Conservation (phyloP, 805 yeast genomes). For the Wickerhamomyces strasburgensis region DNA sequence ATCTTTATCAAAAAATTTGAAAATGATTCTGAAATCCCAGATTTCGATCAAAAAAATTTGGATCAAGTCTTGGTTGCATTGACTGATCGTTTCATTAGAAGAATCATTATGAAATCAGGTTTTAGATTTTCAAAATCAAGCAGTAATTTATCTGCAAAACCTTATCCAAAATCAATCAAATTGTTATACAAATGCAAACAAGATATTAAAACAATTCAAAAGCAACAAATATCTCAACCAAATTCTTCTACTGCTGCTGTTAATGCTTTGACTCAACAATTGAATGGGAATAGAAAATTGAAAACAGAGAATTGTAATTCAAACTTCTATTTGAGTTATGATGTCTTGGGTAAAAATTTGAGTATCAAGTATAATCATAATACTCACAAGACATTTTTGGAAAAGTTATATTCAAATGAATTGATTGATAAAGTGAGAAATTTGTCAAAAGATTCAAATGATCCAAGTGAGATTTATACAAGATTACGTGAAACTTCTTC, state of each 20-base stretch:
- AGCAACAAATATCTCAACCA: conserved; percentile 5
- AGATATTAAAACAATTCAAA: conserved; percentile 22
- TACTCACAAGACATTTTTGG: conserved; percentile 18
- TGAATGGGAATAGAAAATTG: conserved; percentile 10
- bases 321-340: conserved; percentile 22
- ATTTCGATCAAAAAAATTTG: conserved; percentile 16
- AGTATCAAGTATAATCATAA: conserved; percentile 21
- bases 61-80: conserved; percentile 13
- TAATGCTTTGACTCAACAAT: conserved; percentile 4
- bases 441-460: conserved; percentile 5
- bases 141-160: conserved; percentile 18
- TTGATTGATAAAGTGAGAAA: conserved; percentile 16
- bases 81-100: conserved; percentile 13
- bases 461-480: conserved; percentile 7
- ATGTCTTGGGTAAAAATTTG: conserved; percentile 17
- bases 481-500: conserved; percentile 6
- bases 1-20: conserved; percentile 19
- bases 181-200: conserved; percentile 23
- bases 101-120: conserved; percentile 19
- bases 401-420: conserved; percentile 17
- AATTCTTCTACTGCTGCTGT: conserved; percentile 6
- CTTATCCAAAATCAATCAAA: conserved; percentile 23
- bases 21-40: conserved; percentile 13
- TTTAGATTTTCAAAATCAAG: conserved; percentile 22
- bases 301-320: conserved; percentile 25